Conservation (phyloP, 805 yeast species). For the Nakazawaea wyomingensis region DNA sequence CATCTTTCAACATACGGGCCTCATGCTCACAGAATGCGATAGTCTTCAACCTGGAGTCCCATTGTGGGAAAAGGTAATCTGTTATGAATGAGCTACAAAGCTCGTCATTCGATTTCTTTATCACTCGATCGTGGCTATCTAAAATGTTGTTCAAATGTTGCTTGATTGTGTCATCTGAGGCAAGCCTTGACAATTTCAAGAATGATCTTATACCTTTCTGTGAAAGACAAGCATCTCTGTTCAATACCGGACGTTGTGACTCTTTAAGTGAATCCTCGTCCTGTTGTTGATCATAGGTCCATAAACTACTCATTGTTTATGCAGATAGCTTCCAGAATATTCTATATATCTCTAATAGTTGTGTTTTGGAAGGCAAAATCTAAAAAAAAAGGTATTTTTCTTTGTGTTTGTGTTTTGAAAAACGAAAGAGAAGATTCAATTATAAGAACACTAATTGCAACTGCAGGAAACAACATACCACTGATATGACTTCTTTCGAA, state of each 20-base stretch:
- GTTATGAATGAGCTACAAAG: conserved; percentile 31
- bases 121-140: conserved; percentile 22
- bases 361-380: neutral
- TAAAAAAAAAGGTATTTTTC: too few species aligned
- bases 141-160: conserved; percentile 36
- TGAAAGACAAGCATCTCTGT: conserved; percentile 26
- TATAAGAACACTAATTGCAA: too few species aligned
- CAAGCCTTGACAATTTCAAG: conserved; percentile 29
- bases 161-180: conserved; percentile 41
- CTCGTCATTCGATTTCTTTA: conserved; percentile 2
- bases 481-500: neutral
- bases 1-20: conserved; percentile 24
- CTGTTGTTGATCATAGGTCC: conserved; percentile 14
- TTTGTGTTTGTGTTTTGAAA: too few species aligned
- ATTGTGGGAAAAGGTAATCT: conserved; percentile 37
- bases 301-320: conserved; percentile 18
- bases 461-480: too few species aligned
- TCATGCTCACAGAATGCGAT: conserved; percentile 38
- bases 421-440: too few species aligned
- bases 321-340: neutral
- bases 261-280: conserved; percentile 15
- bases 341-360: neutral
- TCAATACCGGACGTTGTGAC: conserved; percentile 23
- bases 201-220: conserved; percentile 32
- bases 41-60: conserved; percentile 37